phyloP scores from a whole-genome alignment of 306 rosid species.

The Quercus ilex region DNA sequence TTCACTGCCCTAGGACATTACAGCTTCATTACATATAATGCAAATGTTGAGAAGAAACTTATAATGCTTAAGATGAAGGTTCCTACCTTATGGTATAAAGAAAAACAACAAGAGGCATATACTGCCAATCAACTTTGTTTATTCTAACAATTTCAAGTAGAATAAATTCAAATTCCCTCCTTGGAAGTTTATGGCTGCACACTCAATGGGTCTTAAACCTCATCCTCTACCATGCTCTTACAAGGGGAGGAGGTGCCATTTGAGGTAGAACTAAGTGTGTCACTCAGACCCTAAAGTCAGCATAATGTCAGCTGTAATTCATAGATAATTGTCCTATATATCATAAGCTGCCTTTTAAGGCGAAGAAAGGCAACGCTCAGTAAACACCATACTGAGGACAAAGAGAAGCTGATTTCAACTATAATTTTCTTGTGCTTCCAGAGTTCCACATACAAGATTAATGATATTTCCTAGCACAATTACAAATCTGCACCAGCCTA shows the following conservation, averaged over 20 bases:
- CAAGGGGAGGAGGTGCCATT: too few relatives aligned
- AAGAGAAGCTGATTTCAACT: neutral
- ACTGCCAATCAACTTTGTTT: neutral
- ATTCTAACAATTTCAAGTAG: neutral
- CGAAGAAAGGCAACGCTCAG: neutral
- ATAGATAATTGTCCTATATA: neutral
- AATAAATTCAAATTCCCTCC: neutral
- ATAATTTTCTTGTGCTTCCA: neutral
- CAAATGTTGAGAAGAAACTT: neutral
- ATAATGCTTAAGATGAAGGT: neutral
- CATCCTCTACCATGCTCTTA: too few relatives aligned
- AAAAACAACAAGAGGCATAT: neutral
- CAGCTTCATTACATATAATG: neutral
- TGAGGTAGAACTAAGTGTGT: neutral
- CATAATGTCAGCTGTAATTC: too few relatives aligned
- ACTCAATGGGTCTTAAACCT: too few relatives aligned
- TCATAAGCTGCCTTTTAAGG: neutral
- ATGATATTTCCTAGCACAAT: neutral
- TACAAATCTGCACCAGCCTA: neutral
- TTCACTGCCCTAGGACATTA: neutral
- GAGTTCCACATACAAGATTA: neutral
- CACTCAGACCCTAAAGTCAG: neutral
- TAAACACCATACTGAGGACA: neutral
- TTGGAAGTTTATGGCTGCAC: neutral
- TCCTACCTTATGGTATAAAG: neutral